Evolutionary conservation across 805 yeast genomes (phyloP), one percentile per base, ranked within the genome.

Genomic region (Ogataea salicorniae): DNA sequence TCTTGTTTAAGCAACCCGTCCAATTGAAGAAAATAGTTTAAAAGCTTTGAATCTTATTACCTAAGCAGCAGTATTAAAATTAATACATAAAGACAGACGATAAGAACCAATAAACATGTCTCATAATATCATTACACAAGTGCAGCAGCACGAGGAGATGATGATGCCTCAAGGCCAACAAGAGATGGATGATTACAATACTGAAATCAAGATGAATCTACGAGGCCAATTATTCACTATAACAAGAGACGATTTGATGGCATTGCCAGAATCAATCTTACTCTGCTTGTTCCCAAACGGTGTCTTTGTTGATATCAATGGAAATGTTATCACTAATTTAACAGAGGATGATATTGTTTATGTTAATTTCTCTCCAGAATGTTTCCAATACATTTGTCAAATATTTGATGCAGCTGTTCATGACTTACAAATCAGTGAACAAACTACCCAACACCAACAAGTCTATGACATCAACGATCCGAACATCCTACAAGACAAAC

Each of bases 231-330:
- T 74, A 52, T 89, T 91, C 65, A 79, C 81, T 43, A 83, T 94
- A 42, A 82, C 95, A 5, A 75, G 97, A 52, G 95, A 88, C 57
- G 96, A 89, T 63, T 75, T 94, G 55, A 84, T 91, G 88, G 81
- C 89, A 45, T 71, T 94, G 33, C 99, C 99, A 0, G 99, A 94
- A 63, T 82, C 91, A 50, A 80, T 94, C 22, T 70, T 94, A 48
- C 76, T 91, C 46, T 87, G 97, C 58, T 70, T 94, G 20, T 87
- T 89, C 60, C 96, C 97, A 15, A 88, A 87, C 55, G 96, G 97
- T 38, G 95, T 89, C 4, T 86, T 89, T 62, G 75, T 87, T 47
- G 94, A 88, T 64, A 74, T 75, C 49, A 69, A 79, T 45, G 96
- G 95, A 1, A 83, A 83, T 54, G 85, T 87, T 8, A 86, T 89